These are phyloP conservation scores for Triticum dicoccoides DNA, from an alignment of 176 grass and related monocot species.

Conservation along the genomic window DNA sequence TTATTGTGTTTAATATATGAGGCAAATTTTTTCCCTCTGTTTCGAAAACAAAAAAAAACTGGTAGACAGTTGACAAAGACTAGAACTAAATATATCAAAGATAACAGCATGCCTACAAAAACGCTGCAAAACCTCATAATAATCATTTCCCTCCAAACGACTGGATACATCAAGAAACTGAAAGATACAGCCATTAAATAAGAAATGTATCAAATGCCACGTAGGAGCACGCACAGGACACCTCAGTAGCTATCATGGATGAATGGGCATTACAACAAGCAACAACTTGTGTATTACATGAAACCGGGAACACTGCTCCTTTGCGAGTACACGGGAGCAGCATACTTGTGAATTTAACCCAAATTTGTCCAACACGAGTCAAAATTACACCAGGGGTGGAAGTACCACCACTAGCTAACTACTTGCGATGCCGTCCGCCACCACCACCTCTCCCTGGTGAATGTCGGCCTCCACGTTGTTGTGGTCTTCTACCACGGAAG, in stretches of 20 bases:
- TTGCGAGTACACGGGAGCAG: neutral
- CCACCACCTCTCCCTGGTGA: constrained; percentile 46
- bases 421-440: constrained; percentile 27
- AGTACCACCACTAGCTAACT: neutral
- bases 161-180: too few relatives aligned
- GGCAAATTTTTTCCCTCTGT: too few relatives aligned
- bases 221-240: neutral
- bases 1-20: too few relatives aligned
- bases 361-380: neutral
- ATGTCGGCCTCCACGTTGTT: constrained; percentile 51
- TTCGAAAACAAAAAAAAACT: too few relatives aligned
- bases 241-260: neutral
- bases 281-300: neutral
- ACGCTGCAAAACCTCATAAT: too few relatives aligned
- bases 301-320: neutral
- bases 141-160: too few relatives aligned
- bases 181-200: neutral
- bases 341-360: neutral
- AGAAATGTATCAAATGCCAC: neutral
- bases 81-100: too few relatives aligned
- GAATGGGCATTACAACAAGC: neutral
- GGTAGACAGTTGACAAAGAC: too few relatives aligned
- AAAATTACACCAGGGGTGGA: constrained; percentile 19
- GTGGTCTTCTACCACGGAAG: constrained; percentile 41
- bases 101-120: too few relatives aligned